phyloP scores from a whole-genome alignment of 1,284 basidiomycete genomes.

The Coniferiporia sulphurascens region DNA sequence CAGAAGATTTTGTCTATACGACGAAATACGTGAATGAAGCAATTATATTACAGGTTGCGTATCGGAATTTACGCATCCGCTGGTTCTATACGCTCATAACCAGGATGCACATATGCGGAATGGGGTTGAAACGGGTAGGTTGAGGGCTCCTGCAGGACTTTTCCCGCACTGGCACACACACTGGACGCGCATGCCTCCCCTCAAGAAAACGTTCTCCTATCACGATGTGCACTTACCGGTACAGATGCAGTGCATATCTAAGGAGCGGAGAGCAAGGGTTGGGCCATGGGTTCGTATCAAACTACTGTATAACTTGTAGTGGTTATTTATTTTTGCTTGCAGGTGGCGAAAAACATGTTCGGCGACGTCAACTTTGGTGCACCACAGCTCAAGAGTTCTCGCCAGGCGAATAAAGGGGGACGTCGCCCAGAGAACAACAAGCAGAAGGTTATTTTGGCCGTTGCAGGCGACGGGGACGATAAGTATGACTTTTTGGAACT shows the following conservation, averaged over 20 bases:
- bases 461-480: constrained; percentile 3
- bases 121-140: constrained; percentile 14
- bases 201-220: constrained; percentile 44
- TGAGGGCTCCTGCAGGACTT: constrained; percentile 34
- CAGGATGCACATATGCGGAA: constrained; percentile 27
- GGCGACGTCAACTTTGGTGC: constrained; percentile 26
- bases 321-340: neutral
- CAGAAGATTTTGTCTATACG: constrained; percentile 12
- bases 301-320: neutral
- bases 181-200: constrained; percentile 19
- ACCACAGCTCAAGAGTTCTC: constrained; percentile 1
- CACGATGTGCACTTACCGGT: constrained; percentile 40
- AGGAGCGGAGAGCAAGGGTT: constrained; percentile 43
- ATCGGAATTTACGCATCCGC: constrained; percentile 32
- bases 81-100: constrained; percentile 33
- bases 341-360: constrained; percentile 33
- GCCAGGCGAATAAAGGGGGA: neutral
- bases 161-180: constrained; percentile 26
- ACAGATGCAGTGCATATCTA: constrained; percentile 37
- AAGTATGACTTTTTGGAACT: constrained; percentile 15
- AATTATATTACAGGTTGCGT: constrained; percentile 35
- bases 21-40: constrained; percentile 1
- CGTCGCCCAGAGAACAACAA: neutral
- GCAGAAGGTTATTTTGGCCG: neutral
- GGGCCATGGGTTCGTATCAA: constrained; percentile 46